phyloP scores from a whole-genome alignment of 441 rosid species.

The Populus tomentosa region DNA sequence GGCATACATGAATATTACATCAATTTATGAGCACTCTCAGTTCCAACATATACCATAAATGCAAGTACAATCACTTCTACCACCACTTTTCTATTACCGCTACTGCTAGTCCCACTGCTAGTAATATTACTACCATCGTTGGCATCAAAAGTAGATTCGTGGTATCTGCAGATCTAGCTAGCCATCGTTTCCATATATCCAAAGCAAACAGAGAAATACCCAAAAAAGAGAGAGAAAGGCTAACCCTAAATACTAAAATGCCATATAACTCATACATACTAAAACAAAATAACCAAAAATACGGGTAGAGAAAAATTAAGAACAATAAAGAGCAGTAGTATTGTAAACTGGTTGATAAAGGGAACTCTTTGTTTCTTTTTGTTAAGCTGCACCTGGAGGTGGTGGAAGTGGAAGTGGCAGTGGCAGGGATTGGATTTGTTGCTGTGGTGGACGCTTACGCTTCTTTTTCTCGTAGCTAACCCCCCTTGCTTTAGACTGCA shows the following conservation, averaged over 20 bases:
- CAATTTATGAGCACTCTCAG: constrained; percentile 24
- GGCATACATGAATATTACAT: constrained; percentile 25
- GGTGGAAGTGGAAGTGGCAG: constrained; percentile 23
- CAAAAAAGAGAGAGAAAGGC: neutral
- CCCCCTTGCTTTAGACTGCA: constrained; percentile 59
- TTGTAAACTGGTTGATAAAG: neutral
- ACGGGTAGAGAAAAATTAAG: constrained; percentile 1
- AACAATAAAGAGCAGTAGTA: neutral
- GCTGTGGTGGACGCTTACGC: constrained; percentile 44
- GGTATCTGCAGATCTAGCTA: constrained; percentile 29
- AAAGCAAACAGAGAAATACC: constrained; percentile 19
- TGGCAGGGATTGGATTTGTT: constrained; percentile 27
- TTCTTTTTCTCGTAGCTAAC: constrained; percentile 67
- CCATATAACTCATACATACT: constrained; percentile 4
- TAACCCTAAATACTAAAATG: constrained; percentile 22
- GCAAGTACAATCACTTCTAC: constrained; percentile 22
- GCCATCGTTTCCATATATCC: constrained; percentile 6
- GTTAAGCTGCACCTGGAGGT: constrained; percentile 37
- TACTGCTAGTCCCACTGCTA: constrained; percentile 17
- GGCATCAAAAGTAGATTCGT: constrained; percentile 34
- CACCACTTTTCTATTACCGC: constrained; percentile 7
- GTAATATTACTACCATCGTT: constrained; percentile 24
- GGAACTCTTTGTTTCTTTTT: neutral
- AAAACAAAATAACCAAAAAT: constrained; percentile 1
- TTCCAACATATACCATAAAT: constrained; percentile 21